Evolutionary conservation across 768 basidiomycete genomes (phyloP).

Genomic region (Tylopilus felleus): DNA sequence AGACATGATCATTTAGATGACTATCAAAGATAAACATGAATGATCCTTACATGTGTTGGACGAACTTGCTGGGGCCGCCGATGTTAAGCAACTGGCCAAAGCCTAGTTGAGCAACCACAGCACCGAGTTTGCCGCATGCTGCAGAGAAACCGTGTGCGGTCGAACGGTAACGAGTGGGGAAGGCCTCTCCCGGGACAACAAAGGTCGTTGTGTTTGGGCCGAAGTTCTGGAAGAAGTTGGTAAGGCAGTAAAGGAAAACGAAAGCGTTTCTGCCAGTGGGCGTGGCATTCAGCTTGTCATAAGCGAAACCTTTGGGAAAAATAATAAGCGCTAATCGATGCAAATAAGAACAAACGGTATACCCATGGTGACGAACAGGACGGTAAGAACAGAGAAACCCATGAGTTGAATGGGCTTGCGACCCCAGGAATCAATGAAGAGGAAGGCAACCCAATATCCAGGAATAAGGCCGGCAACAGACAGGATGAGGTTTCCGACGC

Average conservation of each 20-base stretch:
- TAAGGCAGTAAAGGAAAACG: constrained; percentile 81
- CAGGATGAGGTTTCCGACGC: constrained; percentile 73
- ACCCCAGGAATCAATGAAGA: constrained; percentile 75
- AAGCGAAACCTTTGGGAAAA: constrained; percentile 55
- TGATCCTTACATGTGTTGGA: constrained; percentile 62
- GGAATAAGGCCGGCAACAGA: constrained; percentile 79
- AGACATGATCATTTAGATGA: constrained; percentile 2
- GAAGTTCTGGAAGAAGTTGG: constrained; percentile 90
- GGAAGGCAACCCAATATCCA: constrained; percentile 57
- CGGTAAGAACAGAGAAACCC: constrained; percentile 67
- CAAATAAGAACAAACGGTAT: constrained; percentile 16
- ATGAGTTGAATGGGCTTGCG: constrained; percentile 80
- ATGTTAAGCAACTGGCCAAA: constrained; percentile 69
- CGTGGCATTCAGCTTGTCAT: constrained; percentile 51
- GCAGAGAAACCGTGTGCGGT: constrained; percentile 84
- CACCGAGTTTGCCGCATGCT: constrained; percentile 79
- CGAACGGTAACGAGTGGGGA: constrained; percentile 87
- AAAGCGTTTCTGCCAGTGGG: constrained; percentile 50
- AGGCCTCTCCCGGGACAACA: constrained; percentile 75
- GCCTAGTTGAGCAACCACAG: constrained; percentile 76
- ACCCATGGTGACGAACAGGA: constrained; percentile 71
- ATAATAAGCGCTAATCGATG: not conserved
- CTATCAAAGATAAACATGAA: not conserved
- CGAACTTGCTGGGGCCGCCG: constrained; percentile 57
- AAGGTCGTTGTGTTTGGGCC: constrained; percentile 82